Percentiles rank a stretch among this genome's conserved stretches.
These are phyloP conservation scores for Anthostomella pinea DNA, from an alignment of 2,329 filamentous ascomycete genomes.

Conservation along the genomic window DNA sequence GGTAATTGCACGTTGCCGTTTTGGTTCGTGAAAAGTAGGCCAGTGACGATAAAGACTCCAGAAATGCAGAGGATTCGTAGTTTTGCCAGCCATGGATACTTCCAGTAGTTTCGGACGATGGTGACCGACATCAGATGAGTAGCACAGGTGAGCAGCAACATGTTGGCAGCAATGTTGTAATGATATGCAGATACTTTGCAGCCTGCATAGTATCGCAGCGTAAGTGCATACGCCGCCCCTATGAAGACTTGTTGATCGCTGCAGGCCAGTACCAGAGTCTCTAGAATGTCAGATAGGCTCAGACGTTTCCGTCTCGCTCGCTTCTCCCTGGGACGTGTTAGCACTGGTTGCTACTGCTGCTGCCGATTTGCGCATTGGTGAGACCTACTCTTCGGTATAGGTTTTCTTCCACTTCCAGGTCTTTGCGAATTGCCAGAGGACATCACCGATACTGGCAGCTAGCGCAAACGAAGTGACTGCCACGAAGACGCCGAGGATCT, in stretches of 20 bases:
- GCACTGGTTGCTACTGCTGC: not conserved
- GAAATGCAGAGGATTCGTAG: constrained; percentile 31
- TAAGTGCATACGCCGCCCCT: constrained; percentile 35
- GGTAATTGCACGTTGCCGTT: constrained; percentile 13
- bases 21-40: constrained; percentile 32
- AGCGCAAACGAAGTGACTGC: constrained; percentile 23
- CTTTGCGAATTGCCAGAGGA: constrained; percentile 15
- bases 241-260: constrained; percentile 39
- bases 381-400: constrained; percentile 10
- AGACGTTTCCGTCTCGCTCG: constrained; percentile 1
- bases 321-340: constrained; percentile 7
- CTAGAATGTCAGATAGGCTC: constrained; percentile 30
- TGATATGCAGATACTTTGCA: constrained; percentile 36
- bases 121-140: constrained; percentile 36
- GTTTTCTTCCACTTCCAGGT: constrained; percentile 6
- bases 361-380: too few relatives aligned
- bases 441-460: constrained; percentile 10
- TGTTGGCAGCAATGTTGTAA: constrained; percentile 36
- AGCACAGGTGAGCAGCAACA: constrained; percentile 35
- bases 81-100: constrained; percentile 26
- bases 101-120: constrained; percentile 35
- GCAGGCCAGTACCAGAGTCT: constrained; percentile 32
- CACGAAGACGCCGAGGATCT: constrained; percentile 25
- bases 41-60: constrained; percentile 31
- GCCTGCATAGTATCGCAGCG: constrained; percentile 32